phyloP scores from a whole-genome alignment of 2,329 filamentous ascomycete genomes.

The Karstenula rhodostoma region DNA sequence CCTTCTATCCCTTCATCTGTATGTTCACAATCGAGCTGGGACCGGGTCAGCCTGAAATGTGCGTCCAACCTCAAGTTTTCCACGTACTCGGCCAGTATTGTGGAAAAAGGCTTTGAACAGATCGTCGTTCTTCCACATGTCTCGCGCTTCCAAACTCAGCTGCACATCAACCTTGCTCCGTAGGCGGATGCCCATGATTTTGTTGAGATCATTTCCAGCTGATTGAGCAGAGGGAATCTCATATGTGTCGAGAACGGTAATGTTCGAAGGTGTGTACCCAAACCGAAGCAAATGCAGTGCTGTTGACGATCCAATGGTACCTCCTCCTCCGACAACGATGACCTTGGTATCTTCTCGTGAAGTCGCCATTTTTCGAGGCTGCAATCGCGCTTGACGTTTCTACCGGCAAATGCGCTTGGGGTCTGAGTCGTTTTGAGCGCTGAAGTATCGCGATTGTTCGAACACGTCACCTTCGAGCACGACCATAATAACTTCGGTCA shows the following conservation, averaged over 20 bases:
- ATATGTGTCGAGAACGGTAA: slow-evolving; percentile 59
- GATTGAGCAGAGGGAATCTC: slow-evolving; percentile 57
- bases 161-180: slow-evolving; percentile 52
- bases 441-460: not conserved
- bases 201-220: slow-evolving; percentile 62
- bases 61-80: not conserved
- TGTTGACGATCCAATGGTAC: slow-evolving; percentile 62
- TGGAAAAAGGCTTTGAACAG: slow-evolving; percentile 58
- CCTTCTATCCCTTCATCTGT: slow-evolving; percentile 49
- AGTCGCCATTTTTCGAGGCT: slow-evolving; percentile 22
- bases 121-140: slow-evolving; percentile 56
- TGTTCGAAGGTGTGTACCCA: slow-evolving; percentile 56
- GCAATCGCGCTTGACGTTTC: not conserved
- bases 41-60: slow-evolving; percentile 14
- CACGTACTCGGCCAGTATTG: slow-evolving; percentile 49
- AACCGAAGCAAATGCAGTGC: slow-evolving; percentile 60
- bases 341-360: slow-evolving; percentile 33
- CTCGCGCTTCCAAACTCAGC: slow-evolving; percentile 41
- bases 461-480: slow-evolving; percentile 7
- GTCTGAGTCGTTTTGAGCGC: slow-evolving; percentile 5
- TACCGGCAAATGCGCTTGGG: slow-evolving; percentile 7
- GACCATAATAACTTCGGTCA: not conserved
- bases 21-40: slow-evolving; percentile 43
- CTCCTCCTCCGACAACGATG: slow-evolving; percentile 59
- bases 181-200: slow-evolving; percentile 53